Base-by-base conservation (phyloP, 2,329 filamentous ascomycete species). In the Aschersonia sp. region DNA sequence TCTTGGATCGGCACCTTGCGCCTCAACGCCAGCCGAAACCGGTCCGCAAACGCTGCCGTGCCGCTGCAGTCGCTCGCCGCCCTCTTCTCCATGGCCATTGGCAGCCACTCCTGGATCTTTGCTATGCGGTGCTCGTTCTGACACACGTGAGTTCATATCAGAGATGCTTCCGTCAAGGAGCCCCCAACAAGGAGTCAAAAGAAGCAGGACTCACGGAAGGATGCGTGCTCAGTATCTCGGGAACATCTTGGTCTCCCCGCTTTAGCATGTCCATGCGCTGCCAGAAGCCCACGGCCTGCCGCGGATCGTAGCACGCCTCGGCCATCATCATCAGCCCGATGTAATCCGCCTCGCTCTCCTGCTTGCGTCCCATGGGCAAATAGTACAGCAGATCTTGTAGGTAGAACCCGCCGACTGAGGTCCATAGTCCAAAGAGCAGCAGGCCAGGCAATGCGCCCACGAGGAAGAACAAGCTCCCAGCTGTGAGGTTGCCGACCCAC, bases 241-340 rank as follows among this genome's bases (percentile, higher is more conserved):
- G 84, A 35, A 77, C 70, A 48, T 75, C 71, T 44, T 73, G 62
- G 30, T 66, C 64, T 2, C 55, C 58, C 10, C 49, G 48, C 30
- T 69, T 55, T 45, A 66, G 68, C 3, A 65, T 59, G 52, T 84
- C 78, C 80, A 87, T 85, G 45, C 80, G 65, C 59, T 72, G 63
- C 82, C 80, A 87, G 50, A 89, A 77, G 0, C 68, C 69, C 43
- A 83, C 68, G 0, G 85, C 84, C 51, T 78, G 77, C 9, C 72
- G 65, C 1, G 85, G 85, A 51, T 87, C 73, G 59, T 84, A 89
- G 65, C 85, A 89, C 30, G 81, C 82, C 65, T 86, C 78, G 0
- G 84, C 78, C 83, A 89, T 89, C 74, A 89, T 84, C 74, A 89
- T 78, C 35, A 89, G 63, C 0, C 85, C 85, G 45, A 89, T 87